phyloP scores from a whole-genome alignment of 805 yeast genomes.

The Barnettozyma siamensis region DNA sequence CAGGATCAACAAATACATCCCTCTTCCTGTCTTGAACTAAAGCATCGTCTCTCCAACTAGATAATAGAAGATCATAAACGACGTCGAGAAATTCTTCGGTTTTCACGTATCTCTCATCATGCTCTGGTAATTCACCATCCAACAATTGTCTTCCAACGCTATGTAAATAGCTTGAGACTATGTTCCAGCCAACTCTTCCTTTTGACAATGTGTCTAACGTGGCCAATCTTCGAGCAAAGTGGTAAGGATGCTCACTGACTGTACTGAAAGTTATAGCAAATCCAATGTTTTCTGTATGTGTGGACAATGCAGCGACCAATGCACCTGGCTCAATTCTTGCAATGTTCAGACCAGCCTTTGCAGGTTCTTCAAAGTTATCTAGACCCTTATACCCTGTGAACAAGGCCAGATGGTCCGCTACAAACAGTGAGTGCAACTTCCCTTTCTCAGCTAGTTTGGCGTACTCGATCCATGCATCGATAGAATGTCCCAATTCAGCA shows the following conservation, averaged over 20 bases:
- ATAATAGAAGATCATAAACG: conserved; percentile 30
- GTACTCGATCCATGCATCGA: conserved; percentile 24
- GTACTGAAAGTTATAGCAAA: conserved; percentile 37
- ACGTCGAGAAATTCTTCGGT: conserved; percentile 36
- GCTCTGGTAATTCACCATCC: conserved; percentile 29
- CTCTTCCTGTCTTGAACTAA: conserved; percentile 13
- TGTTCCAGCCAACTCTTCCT: conserved; percentile 33
- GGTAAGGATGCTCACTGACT: conserved; percentile 35
- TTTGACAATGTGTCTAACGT: conserved; percentile 36
- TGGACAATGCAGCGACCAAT: conserved; percentile 36
- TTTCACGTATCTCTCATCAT: conserved; percentile 31
- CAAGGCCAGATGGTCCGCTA: conserved; percentile 34
- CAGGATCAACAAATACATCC: conserved; percentile 30
- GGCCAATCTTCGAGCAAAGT: conserved; percentile 33
- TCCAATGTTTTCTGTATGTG: conserved; percentile 31
- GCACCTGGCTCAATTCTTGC: conserved; percentile 21
- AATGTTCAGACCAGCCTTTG: conserved; percentile 19
- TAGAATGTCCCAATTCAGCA: conserved; percentile 3
- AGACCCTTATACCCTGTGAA: conserved; percentile 35
- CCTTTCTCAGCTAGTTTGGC: conserved; percentile 32
- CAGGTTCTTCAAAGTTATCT: conserved; percentile 12
- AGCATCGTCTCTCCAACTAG: conserved; percentile 35
- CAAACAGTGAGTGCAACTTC: conserved; percentile 30
- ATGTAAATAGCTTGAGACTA: conserved; percentile 34
- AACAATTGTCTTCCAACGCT: conserved; percentile 33